Base-by-base conservation (phyloP, 2,329 filamentous ascomycete species). In the Fusarium newnesense region DNA sequence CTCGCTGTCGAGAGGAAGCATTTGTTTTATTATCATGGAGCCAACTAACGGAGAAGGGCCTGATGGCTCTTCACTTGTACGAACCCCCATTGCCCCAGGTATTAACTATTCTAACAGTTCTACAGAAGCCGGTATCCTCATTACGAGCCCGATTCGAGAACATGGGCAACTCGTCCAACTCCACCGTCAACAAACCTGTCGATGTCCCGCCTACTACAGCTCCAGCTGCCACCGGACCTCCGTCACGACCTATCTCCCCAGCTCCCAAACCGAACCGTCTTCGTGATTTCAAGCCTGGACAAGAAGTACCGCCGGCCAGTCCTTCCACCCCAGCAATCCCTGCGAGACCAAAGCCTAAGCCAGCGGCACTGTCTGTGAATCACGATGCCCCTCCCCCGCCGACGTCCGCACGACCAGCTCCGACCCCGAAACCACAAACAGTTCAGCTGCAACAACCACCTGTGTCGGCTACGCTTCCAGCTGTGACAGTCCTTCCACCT, bases 111-210 rank as follows among this genome's bases (percentile, higher is more conserved):
- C 81, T 83, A 70, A 81, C 70, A 50, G 52, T 36, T 26, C 57
- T 37, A 9, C 72, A 94, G 92, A 94, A 91, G 84, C 93, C 94
- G 32, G 93, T 96, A 57, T 96, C 94, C 58, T 95, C 93, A 58
- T 86, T 96, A 69, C 89, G 92, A 70, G 94, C 93, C 72, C 91
- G 93, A 77, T 96, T 96, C 81, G 94, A 96, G 85, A 94, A 92
- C 79, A 90, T 96, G 75, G 79, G 77, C 69, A 67, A 71, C 59
- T 72, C 69, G 69, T 57, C 62, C 56, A 72, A 61, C 60, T 54
- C 46, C 34, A 77, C 44, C 67, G 69, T 58, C 73, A 75, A 62
- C 54, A 77, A 75, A 63, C 63, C 71, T 57, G 49, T 57, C 60
- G 72, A 77, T 60, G 32, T 67, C 58, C 71, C 75, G 28, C 60